Conservation (phyloP, 371 early-diverging fungal species). For the Mucor ambiguus region DNA sequence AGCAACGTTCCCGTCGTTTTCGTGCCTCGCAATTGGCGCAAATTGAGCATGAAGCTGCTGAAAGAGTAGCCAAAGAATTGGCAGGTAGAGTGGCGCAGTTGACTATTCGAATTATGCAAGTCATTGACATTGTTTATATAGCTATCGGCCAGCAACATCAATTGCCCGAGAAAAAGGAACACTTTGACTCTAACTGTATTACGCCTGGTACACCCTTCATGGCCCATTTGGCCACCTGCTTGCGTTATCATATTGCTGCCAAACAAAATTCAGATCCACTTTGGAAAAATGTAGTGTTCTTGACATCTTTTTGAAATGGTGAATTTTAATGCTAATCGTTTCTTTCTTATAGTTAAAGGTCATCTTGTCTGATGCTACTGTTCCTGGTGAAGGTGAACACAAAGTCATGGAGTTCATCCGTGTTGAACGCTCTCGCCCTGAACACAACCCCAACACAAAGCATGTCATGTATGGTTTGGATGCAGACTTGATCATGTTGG, state of each 20-base stretch:
- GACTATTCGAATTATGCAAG: not conserved
- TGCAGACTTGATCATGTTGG: constrained; percentile 99
- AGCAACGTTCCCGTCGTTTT: constrained; percentile 99
- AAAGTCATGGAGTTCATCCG: constrained; percentile 99
- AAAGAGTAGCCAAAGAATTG: constrained; percentile 63
- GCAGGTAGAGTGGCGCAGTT: constrained; percentile 43
- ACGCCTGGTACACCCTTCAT: constrained; percentile 99
- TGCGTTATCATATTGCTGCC: constrained; percentile 91
- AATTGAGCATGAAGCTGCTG: constrained; percentile 75
- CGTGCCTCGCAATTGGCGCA: constrained; percentile 89
- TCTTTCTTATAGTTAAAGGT: constrained; percentile 70
- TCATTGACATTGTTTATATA: constrained; percentile 13
- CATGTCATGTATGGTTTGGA: constrained; percentile 99
- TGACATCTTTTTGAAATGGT: not conserved
- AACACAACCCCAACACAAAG: constrained; percentile 86
- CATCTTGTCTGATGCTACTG: constrained; percentile 94
- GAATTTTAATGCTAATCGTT: not conserved
- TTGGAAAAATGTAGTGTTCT: constrained; percentile 82
- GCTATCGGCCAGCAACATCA: constrained; percentile 53
- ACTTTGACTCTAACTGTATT: constrained; percentile 98
- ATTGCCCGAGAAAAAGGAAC: constrained; percentile 60
- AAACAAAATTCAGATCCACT: constrained; percentile 86
- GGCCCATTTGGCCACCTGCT: constrained; percentile 83
- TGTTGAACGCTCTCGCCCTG: constrained; percentile 73
- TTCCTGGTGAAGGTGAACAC: constrained; percentile 99